Evolutionary conservation across 768 basidiomycete species (phyloP).

Genomic region (Lactifluus volemus): DNA sequence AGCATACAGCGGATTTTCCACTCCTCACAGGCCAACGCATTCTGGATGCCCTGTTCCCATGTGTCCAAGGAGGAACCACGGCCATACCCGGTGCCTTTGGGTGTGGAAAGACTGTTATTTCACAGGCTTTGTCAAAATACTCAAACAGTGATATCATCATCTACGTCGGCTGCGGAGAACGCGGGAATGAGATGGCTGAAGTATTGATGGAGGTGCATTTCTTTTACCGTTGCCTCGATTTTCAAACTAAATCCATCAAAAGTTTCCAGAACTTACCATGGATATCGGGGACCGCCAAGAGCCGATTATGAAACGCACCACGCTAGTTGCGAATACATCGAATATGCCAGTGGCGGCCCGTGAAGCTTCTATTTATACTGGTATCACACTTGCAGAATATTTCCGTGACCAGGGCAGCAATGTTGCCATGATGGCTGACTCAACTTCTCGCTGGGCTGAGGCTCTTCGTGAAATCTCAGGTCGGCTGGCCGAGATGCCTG

Average conservation of each 20-base stretch:
- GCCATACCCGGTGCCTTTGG: conserved; percentile 99
- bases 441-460: conserved; percentile 98
- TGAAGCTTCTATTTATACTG: conserved; percentile 99
- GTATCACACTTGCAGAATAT: conserved; percentile 97
- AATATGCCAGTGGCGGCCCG: conserved; percentile 99
- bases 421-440: conserved; percentile 99
- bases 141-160: conserved; percentile 99
- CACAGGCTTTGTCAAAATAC: conserved; percentile 94
- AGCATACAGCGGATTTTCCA: conserved; percentile 86
- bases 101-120: conserved; percentile 98
- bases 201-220: conserved; percentile 87
- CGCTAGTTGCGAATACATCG: conserved; percentile 97
- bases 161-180: conserved; percentile 98
- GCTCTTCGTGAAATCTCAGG: conserved; percentile 98
- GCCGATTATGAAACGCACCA: conserved; percentile 99
- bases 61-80: conserved; percentile 93
- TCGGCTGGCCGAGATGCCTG: conserved; percentile 99
- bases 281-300: conserved; percentile 89
- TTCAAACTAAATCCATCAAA: conserved; percentile 16
- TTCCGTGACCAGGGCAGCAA: conserved; percentile 99
- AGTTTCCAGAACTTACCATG: conserved; percentile 90
- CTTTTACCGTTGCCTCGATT: conserved; percentile 1
- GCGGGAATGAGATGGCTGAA: conserved; percentile 98
- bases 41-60: conserved; percentile 96
- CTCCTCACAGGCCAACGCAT: conserved; percentile 95